Base-by-base conservation (phyloP, 352 stramenopile species). In the Phytophthora crassamura region DNA sequence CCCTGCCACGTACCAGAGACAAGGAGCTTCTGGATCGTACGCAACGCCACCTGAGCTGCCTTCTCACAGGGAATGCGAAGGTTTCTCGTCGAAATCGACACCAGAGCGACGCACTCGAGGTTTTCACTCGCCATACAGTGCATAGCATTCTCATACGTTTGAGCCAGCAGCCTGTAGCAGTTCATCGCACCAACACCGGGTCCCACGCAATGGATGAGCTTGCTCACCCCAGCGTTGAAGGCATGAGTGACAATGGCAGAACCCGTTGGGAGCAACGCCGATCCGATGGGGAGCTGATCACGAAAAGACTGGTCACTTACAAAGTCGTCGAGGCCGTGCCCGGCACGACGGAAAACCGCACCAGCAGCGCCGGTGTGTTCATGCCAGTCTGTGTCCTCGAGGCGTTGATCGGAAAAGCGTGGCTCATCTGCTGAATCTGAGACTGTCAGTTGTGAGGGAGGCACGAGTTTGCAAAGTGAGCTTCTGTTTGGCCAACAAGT, bases 1-100 rank as follows among this genome's bases (percentile, higher is more conserved):
- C 78, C 78, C 5, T 63, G 22, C 78, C 78, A 87, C 20, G 75
- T 56, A 25, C 53, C 69, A 22, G 34, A 55, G 8, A 58, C 56
- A 8, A 83, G 43, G 32, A 82, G 80, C 47, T 81, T 83, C 50
- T 76, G 67, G 35, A 80, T 76, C 32, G 57, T 54, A 15, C 69
- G 66, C 14, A 88, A 50, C 0, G 60, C 79, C 36, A 79, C 64
- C 35, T 61, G 47, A 10, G 74, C 72, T 10, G 55, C 72, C 45
- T 70, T 12, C 8, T 57, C 58, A 4, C 36, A 46, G 0, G 74
- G 67, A 9, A 86, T 63, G 9, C 72, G 68, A n/a, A 87, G 59
- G 25, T 78, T 84, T 0, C 82, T 77, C 7, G 79, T 88, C 7
- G 82, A 85, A 11, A 88, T 78, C 8, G 82, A 87, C 25, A 72